Evolutionary conservation across 2,329 filamentous ascomycete species (phyloP), one percentile per base, ranked within the genome.

Genomic region (Orbilia blumenaviensis): DNA sequence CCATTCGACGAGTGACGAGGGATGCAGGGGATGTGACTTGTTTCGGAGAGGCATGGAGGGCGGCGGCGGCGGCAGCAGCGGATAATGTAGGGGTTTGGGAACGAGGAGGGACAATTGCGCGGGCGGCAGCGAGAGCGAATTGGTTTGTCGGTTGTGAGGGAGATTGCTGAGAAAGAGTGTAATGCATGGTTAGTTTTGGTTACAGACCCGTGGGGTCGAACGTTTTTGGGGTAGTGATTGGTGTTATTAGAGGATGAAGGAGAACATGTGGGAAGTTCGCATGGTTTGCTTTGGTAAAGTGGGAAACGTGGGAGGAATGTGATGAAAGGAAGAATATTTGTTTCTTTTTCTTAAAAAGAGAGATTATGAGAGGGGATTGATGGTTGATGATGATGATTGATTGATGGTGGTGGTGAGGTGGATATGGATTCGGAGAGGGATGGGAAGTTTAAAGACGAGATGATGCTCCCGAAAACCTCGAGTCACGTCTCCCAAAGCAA

Each of bases 1-100:
- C 73, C 66, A 77, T 77, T n/a, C 73, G 73, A 18, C 66, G 64
- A 16, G 73, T 77, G 61, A 77, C 60, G 60, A 77, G 32, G 21
- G 73, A 44, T 21, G 41, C 73, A 38, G 73, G 73, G 27, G 73
- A 77, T 46, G 73, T 77, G 60, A 71, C 61, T 25, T 66, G 66
- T 62, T 77, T 77, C 38, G 73, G 73, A 14, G 58, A 71, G n/a
- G 73, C 64, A 77, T 77, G 73, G 52, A 77, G 73, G 50, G 73
- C 73, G 2, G 73, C 66, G 3, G 73, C 73, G 3, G 73, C 73
- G 16, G 73, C 73, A 12, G 73, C 64, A 10, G 64, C 66, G n/a
- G 73, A 77, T 42, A 77, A 46, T 16, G 64, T 76, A 9, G 73
- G 73, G 10, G 73, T 77, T 34, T 77, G 73, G 5, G 60, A 32